Base-by-base conservation (phyloP, 768 basidiomycete species). In the Mycena crocata region DNA sequence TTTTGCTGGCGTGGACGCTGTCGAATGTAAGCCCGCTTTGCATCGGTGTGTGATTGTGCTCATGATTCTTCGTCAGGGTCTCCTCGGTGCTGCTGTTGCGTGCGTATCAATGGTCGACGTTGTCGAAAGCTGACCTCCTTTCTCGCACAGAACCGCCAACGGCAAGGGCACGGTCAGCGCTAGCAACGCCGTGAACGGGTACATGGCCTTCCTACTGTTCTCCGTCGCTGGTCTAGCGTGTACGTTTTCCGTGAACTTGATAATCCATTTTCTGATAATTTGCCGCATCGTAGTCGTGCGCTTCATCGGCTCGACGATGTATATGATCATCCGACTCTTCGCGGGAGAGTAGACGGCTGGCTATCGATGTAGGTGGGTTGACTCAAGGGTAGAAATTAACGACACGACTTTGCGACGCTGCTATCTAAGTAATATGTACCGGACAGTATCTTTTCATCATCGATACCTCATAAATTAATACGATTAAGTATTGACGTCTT, bases 121-220 rank as follows among this genome's bases (percentile, higher is more conserved):
- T 28, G 7, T 5, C 26, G 28, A 5, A 28, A 14, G n/a, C 37
- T 62, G 35, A 42, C 35, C 5, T 24, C 66, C 48, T 32, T 39
- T 19, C 49, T 17, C 62, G 66, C 66, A 14, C 72, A 81, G 83
- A 56, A 77, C 85, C 26, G 80, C 87, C 65, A 87, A 86, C 14
- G 83, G 81, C 26, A 88, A 80, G 32, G 85, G 90, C 30, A 8
- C 65, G 21, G 80, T 77, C 49, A 75, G 75, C 9, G 80, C 85
- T 23, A 86, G 87, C 2, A 81, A 81, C 30, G 84, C 89, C 31
- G 93, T 95, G 4, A 89, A 88, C 60, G 94, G 93, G 2, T 97
- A 97, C 75, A 93, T 97, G 91, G 87, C 90, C 19, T 94, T 96
- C 76, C 82, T 98, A 65, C 78, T 98, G 60, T 96, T 90, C 79